Evolutionary conservation across 306 rosid species (phyloP), one percentile per base, ranked within the genome.

Genomic region (Gleditsia sinensis): DNA sequence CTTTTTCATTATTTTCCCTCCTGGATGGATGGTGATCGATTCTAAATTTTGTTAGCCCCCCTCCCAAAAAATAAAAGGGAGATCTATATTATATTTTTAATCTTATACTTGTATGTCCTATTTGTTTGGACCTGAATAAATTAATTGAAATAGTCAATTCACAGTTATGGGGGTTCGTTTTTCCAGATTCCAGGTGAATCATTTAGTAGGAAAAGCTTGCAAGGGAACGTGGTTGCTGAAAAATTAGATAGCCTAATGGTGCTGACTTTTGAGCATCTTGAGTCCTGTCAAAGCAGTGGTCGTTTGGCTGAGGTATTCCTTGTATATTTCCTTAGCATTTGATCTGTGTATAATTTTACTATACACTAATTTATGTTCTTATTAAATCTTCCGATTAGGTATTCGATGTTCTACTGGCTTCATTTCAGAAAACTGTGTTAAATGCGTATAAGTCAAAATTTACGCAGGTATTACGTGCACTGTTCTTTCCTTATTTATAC

Each of bases 261-360:
- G 65, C 76, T 84, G 64, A 86, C 87, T 13, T 86, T 94, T 80
- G 89, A 90, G 81, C 97, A 94, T 80, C 95, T 94, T 63, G 89
- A 94, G 75, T 76, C 90, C 71, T 87, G 96, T 77, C 87, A 87
- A 81, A 88, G 34, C 69, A 78, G 61, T 81, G 96, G 89, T 55
- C 96, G 99, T 63, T 84, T 94, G 78, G 64, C 49, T 12, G 84
- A 90, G 99, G 99, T 94, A n/a, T n/a, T n/a, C n/a, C n/a, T n/a
- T n/a, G n/a, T n/a, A n/a, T n/a, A n/a, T n/a, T n/a, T n/a, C n/a
- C n/a, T n/a, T n/a, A n/a, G n/a, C n/a, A n/a, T n/a, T n/a, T n/a
- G n/a, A n/a, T n/a, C n/a, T n/a, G n/a, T n/a, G n/a, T n/a, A n/a
- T n/a, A n/a, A n/a, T n/a, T n/a, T n/a, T n/a, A n/a, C n/a, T n/a